These are phyloP conservation scores for Oryza punctata DNA, from an alignment of 176 grass and related monocot species.

Conservation along the genomic window DNA sequence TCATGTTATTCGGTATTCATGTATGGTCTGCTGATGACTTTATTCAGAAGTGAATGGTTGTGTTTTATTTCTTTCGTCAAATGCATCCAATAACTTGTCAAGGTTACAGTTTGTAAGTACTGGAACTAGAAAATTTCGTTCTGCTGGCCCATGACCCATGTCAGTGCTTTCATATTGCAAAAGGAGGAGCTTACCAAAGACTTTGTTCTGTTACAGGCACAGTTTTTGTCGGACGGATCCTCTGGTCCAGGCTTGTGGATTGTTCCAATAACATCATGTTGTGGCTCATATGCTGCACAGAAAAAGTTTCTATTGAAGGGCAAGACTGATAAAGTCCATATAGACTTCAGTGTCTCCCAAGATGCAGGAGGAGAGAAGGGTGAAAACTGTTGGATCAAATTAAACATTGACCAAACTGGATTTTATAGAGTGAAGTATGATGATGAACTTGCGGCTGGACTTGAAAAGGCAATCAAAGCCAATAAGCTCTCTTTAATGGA, in stretches of 20 bases:
- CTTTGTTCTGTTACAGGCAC: conserved; percentile 54
- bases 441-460: conserved; percentile 76
- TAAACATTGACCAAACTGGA: conserved; percentile 85
- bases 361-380: conserved; percentile 31
- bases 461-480: conserved; percentile 68
- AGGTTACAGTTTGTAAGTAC: not conserved
- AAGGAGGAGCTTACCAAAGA: not conserved
- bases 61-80: conserved; percentile 7
- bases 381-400: conserved; percentile 68
- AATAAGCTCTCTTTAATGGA: conserved; percentile 73
- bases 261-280: conserved; percentile 82
- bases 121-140: not conserved
- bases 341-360: conserved; percentile 41
- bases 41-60: conserved; percentile 14
- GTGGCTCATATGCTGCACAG: conserved; percentile 66
- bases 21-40: not conserved
- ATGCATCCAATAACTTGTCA: not conserved
- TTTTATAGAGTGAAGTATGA: conserved; percentile 97
- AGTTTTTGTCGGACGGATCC: conserved; percentile 82
- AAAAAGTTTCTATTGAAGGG: conserved; percentile 80
- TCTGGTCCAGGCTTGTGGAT: conserved; percentile 79
- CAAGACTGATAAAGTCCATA: conserved; percentile 62
- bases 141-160: not conserved
- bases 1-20: conserved; percentile 1
- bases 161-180: not conserved